A percentile compares a stretch with the other conserved stretches of the same genome.
phyloP scores from a whole-genome alignment of 2,329 filamentous ascomycete genomes.

The Arachnomyces sp. region DNA sequence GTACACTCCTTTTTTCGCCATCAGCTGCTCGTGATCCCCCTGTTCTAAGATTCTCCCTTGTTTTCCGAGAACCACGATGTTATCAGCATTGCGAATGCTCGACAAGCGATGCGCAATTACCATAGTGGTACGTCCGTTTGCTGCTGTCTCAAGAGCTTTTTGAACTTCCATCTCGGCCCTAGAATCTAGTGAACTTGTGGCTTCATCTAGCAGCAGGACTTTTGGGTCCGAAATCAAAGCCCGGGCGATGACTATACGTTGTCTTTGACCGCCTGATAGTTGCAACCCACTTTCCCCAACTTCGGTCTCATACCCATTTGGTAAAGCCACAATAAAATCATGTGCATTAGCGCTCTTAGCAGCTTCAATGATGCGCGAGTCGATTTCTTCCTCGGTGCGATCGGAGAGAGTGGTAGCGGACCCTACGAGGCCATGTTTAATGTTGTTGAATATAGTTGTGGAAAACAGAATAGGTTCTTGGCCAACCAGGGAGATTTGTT shows the following conservation, averaged over 20 bases:
- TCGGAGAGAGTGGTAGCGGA: conserved; percentile 8
- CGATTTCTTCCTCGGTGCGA: conserved; percentile 8
- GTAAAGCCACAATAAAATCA: conserved; percentile 65
- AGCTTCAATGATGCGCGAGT: conserved; percentile 10
- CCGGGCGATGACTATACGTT: conserved; percentile 71
- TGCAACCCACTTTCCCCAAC: conserved; percentile 74
- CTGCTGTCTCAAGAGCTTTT: conserved; percentile 65
- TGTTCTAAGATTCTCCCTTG: conserved; percentile 29
- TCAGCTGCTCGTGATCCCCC: conserved; percentile 27
- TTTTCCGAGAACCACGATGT: conserved; percentile 29
- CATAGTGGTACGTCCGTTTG: conserved; percentile 39
- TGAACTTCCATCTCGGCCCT: conserved; percentile 78
- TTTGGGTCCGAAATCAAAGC: conserved; percentile 73
- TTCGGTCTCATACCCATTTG: conserved; percentile 72
- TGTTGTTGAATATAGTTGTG: conserved; percentile 14
- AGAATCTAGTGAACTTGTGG: conserved; percentile 73
- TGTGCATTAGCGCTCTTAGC: conserved; percentile 50
- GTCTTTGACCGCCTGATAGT: conserved; percentile 20
- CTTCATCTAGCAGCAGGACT: conserved; percentile 75
- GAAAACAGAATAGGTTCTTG: conserved; percentile 17
- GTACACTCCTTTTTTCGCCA: conserved; percentile 26
- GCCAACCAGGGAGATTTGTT: conserved; percentile 15
- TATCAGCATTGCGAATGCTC: conserved; percentile 31
- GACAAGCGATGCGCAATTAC: conserved; percentile 35
- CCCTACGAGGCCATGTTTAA: conserved; percentile 10